Percentiles rank a stretch among this genome's conserved stretches.
Evolutionary conservation across 768 basidiomycete species (phyloP).

Genomic region (Calocybe cyanea): DNA sequence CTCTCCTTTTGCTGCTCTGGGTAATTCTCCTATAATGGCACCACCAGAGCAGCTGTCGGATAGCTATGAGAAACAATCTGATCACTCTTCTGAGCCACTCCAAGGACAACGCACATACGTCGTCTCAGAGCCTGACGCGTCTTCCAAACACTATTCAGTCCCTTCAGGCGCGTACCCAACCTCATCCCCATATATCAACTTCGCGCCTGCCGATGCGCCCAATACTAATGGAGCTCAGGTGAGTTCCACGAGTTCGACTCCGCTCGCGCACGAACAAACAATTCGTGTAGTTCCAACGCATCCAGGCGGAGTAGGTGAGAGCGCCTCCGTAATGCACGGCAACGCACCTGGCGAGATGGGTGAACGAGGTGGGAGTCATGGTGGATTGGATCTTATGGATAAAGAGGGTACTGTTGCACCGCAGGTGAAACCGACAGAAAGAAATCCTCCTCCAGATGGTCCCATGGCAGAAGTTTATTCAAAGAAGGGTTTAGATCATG

Average conservation of each 20-base stretch:
- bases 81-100: constrained; percentile 47
- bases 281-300: constrained; percentile 38
- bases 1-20: constrained; percentile 58
- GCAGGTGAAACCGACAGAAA: constrained; percentile 33
- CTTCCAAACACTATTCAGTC: constrained; percentile 60
- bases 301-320: constrained; percentile 42
- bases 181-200: constrained; percentile 42
- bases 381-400: constrained; percentile 42
- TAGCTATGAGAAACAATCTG: constrained; percentile 61
- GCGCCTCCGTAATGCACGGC: constrained; percentile 39
- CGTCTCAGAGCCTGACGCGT: constrained; percentile 68
- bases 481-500: constrained; percentile 41
- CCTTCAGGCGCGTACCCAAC: constrained; percentile 66
- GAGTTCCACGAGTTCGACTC: constrained; percentile 39
- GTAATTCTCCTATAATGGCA: constrained; percentile 32
- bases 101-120: constrained; percentile 61
- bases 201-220: constrained; percentile 36
- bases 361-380: constrained; percentile 35
- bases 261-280: constrained; percentile 39
- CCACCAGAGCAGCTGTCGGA: constrained; percentile 30
- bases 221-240: constrained; percentile 29
- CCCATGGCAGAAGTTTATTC: constrained; percentile 41
- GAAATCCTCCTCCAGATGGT: constrained; percentile 45
- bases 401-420: constrained; percentile 32
- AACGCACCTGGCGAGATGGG: constrained; percentile 45